Evolutionary conservation across 2,329 filamentous ascomycete genomes (phyloP).

Genomic region (Penicillium polonicum): DNA sequence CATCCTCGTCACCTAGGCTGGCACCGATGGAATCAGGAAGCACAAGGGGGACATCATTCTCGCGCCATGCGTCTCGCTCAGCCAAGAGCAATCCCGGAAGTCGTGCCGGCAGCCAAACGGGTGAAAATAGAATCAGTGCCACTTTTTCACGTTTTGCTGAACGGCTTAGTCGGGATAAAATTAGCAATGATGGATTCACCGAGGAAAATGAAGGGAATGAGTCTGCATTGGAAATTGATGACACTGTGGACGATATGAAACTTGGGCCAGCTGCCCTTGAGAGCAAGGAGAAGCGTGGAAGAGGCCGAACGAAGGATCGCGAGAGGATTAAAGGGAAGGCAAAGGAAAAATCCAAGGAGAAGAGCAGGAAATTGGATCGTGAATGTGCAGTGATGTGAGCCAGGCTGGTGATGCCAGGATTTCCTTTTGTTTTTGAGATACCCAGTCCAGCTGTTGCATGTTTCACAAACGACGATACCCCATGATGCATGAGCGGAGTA

Average conservation of each 20-base stretch:
- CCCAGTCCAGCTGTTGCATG: conserved; percentile 6
- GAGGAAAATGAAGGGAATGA: conserved; percentile 30
- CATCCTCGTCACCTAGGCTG: conserved; percentile 28
- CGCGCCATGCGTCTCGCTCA: conserved; percentile 31
- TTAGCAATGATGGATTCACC: conserved; percentile 27
- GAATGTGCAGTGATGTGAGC: conserved; percentile 46
- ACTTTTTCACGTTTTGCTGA: conserved; percentile 39
- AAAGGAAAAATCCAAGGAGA: conserved; percentile 39
- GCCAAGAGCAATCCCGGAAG: conserved; percentile 36
- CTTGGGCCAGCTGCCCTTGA: conserved; percentile 17
- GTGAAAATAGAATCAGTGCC: conserved; percentile 38
- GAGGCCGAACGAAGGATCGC: conserved; percentile 23
- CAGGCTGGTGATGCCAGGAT: background rate
- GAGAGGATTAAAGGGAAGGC: conserved; percentile 28
- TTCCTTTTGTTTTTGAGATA: conserved; percentile 7
- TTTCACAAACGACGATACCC: conserved; percentile 9
- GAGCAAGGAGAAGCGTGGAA: conserved; percentile 25
- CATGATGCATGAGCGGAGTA: conserved; percentile 1
- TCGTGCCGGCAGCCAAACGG: conserved; percentile 36
- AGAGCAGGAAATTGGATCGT: conserved; percentile 39
- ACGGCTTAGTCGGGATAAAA: conserved; percentile 32
- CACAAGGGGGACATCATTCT: conserved; percentile 23
- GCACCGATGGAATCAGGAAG: conserved; percentile 27
- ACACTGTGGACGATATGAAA: conserved; percentile 16
- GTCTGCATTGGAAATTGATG: conserved; percentile 22